Evolutionary conservation across 139 green algal genomes (phyloP), one percentile per base, ranked within the genome.

Genomic region (Asterochloris erici): DNA sequence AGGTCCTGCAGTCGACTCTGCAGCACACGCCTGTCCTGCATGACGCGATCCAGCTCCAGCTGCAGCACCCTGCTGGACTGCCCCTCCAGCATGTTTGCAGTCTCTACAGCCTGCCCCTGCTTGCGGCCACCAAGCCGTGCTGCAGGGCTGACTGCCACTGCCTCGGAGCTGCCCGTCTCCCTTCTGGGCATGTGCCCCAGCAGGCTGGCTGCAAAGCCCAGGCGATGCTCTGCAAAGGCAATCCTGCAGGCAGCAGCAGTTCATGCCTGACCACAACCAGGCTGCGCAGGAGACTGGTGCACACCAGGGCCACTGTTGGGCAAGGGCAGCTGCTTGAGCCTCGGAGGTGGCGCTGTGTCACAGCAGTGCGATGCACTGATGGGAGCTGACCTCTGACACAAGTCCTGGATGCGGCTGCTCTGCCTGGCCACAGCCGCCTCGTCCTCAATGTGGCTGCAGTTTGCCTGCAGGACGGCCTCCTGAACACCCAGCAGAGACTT

Each of bases 201-300:
- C 60, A 80, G 76, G n/a, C 68, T 61, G n/a, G 38, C 21, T n/a
- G 60, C 76, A 38, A 80, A 80, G 38, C n/a, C 26, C 54, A 80
- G 24, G 12, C 76, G 76, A 61, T 80, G 24, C 60, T 80, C 76
- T 80, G 76, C 76, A 47, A 70, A 70, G 0, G 12, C 23, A 9
- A 80, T 21, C 76, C 76, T 80, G 76, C 23, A 27, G n/a, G 24
- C 70, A 63, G 73, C 73, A 28, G 13, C 26, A 12, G 24, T 14
- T 17, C 73, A 63, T 63, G 28, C 24, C 26, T 47, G 26, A 68
- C 16, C 26, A 13, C 14, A 79, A 62, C 11, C 66, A 71, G 66
- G 1, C 19, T 71, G 66, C 21, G 21, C 21, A 24, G 19, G 21
- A 24, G 19, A 26, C 19, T 71, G 21, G 66, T 24, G 21, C 19